Evolutionary conservation across 2,329 filamentous ascomycete genomes (phyloP).

Genomic region (Gaeumannomyces sp.): DNA sequence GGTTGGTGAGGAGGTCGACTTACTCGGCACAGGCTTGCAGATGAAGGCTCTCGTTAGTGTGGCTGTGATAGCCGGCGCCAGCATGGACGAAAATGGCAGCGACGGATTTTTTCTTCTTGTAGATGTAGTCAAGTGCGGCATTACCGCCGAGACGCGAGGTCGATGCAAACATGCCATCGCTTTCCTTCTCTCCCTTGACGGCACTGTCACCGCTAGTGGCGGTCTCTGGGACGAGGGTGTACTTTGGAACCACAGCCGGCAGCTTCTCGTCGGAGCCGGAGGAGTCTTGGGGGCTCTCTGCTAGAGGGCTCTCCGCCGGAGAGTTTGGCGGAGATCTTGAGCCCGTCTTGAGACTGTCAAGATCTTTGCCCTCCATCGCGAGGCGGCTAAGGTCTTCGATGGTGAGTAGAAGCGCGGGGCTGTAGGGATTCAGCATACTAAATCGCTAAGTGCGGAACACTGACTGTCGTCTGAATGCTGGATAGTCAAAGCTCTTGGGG

Average conservation of each 20-base stretch:
- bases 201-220: background rate
- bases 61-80: conserved; percentile 88
- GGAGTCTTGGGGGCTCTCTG: background rate
- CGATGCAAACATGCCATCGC: conserved; percentile 5
- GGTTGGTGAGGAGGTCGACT: conserved; percentile 30
- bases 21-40: conserved; percentile 84
- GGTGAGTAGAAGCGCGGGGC: background rate
- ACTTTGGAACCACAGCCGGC: background rate
- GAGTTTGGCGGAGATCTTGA: too few relatives aligned
- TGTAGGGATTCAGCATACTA: background rate
- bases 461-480: background rate
- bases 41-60: conserved; percentile 77
- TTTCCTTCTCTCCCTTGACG: background rate
- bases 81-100: conserved; percentile 89
- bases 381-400: background rate
- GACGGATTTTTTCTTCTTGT: conserved; percentile 13
- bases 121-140: conserved; percentile 6
- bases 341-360: background rate
- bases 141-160: conserved; percentile 1
- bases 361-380: background rate
- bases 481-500: background rate
- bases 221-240: background rate
- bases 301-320: background rate
- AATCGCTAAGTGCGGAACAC: background rate
- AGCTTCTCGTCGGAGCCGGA: background rate